Base-by-base conservation (phyloP, 2,329 filamentous ascomycete species). In the Xylariaceae sp. region DNA sequence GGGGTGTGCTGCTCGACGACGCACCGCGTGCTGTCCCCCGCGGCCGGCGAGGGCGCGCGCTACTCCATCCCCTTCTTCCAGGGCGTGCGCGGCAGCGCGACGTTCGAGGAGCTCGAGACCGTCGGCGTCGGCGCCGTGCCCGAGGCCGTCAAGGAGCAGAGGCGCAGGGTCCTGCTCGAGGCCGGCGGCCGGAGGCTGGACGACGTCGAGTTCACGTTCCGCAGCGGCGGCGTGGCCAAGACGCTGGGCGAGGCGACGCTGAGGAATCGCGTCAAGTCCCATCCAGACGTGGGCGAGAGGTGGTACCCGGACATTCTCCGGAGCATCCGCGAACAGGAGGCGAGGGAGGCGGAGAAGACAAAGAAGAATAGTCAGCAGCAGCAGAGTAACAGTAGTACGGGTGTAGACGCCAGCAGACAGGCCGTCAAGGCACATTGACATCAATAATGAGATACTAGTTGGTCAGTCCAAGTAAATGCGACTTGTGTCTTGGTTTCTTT, bases 21-120 rank as follows among this genome's bases (percentile, higher is more conserved):
- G 28, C 88, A 94, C 62, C 74, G 87, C 8, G 88, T 94, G 24
- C 69, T 92, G n/a, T 84, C 78, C 19, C 87, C 87, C 0, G 56
- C 67, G 1, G 76, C 77, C 6, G 86, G 85, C 9, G 67, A 74
- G 8, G 88, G 86, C 3, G 71, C 87, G 21, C 71, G 88, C 38
- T 90, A 81, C 66, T 85, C 79, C 6, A 83, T 94, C 33, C 88
- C 88, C 0, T 94, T 94, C 65, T 94, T 94, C 67, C 88, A 92
- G 60, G 88, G 88, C 15, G 85, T 94, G 43, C 79, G 80, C 53
- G 80, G 86, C 41, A 85, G 88, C 59, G 80, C 85, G 0, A 76
- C 76, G 13, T 94, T 94, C 58, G 86, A 88, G 56, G 81, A 84
- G 51, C 78, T 92, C 63, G 83, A 77, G 58, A 61, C 53, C 15